Conservation (phyloP, 441 rosid genomes). For the Gossypium schwendimanii region DNA sequence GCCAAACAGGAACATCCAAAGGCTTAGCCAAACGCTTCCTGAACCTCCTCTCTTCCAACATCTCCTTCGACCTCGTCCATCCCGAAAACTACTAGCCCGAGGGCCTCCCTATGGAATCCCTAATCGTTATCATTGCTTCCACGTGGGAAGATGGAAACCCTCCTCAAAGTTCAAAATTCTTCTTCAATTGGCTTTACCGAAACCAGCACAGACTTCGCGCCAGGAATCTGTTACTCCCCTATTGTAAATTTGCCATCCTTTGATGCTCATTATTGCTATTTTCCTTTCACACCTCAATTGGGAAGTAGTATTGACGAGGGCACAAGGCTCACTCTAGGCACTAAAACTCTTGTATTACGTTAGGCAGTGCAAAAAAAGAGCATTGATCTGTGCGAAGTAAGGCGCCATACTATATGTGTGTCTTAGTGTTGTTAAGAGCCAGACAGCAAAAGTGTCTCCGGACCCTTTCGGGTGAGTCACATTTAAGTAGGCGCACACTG, state of each 20-base stretch:
- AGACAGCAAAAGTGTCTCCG: not conserved
- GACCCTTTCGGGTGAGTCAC: not conserved
- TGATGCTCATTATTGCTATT: slow-evolving; percentile 24
- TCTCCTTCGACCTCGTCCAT: slow-evolving; percentile 64
- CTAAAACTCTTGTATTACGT: not conserved
- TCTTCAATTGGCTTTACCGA: slow-evolving; percentile 63
- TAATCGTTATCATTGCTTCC: slow-evolving; percentile 58
- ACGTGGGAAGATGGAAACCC: slow-evolving; percentile 85
- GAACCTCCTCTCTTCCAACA: slow-evolving; percentile 27
- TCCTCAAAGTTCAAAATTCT: slow-evolving; percentile 51
- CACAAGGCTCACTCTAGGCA: not conserved
- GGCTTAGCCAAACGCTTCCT: slow-evolving; percentile 58
- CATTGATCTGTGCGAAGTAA: not conserved
- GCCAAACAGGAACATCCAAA: slow-evolving; percentile 76
- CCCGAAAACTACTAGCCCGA: slow-evolving; percentile 77
- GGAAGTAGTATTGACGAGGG: slow-evolving; percentile 23
- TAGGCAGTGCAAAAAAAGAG: not conserved
- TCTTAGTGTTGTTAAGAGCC: slow-evolving; percentile 29
- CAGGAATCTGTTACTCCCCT: slow-evolving; percentile 56
- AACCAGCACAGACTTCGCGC: slow-evolving; percentile 82
- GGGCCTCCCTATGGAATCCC: slow-evolving; percentile 58
- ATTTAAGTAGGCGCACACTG: not conserved
- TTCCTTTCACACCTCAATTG: slow-evolving; percentile 16
- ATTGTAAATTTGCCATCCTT: slow-evolving; percentile 64
- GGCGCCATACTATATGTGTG: not conserved